These are phyloP conservation scores for Cryptomeria japonica DNA, from an alignment of 75 land plant genomes.

Conservation along the genomic window DNA sequence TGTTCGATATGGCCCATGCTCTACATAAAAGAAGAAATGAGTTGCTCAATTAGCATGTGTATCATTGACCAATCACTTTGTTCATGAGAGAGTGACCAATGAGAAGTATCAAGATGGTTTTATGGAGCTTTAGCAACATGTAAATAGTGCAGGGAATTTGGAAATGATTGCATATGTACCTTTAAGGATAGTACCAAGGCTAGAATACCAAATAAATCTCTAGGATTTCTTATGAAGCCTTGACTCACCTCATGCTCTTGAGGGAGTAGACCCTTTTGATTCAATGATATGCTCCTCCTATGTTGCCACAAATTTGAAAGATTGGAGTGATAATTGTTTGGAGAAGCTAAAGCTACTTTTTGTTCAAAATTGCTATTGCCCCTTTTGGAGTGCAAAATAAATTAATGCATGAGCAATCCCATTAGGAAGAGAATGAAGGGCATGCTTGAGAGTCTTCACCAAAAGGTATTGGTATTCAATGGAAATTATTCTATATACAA, in stretches of 20 bases:
- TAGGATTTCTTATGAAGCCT: conserved; percentile 83
- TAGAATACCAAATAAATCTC: conserved; percentile 78
- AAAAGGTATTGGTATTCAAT: no score
- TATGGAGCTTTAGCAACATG: conserved; percentile 85
- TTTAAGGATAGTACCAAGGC: conserved; percentile 90
- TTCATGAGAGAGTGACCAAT: conserved; percentile 83
- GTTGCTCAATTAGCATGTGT: conserved; percentile 93
- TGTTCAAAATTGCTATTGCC: conserved; percentile 92
- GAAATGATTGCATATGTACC: conserved; percentile 66
- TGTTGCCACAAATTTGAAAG: conserved; percentile 86
- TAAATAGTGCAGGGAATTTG: conserved; percentile 78
- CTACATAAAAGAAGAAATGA: conserved; percentile 89
- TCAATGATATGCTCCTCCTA: conserved; percentile 94
- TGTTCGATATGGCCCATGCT: conserved; percentile 84
- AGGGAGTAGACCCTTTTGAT: conserved; percentile 90
- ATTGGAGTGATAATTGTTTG: conserved; percentile 92
- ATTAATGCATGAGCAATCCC: conserved; percentile 83
- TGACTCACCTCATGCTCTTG: conserved; percentile 87
- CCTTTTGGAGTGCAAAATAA: conserved; percentile 84
- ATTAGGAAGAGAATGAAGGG: conserved; percentile 74
- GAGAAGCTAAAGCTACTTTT: conserved; percentile 77
- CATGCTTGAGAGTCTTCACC: conserved; percentile 72
- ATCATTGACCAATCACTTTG: conserved; percentile 89
- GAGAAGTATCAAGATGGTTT: conserved; percentile 89
- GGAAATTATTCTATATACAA: no score